Evolutionary conservation across 2,329 filamentous ascomycete genomes (phyloP).

Genomic region (Clarireedia homoeocarpa): DNA sequence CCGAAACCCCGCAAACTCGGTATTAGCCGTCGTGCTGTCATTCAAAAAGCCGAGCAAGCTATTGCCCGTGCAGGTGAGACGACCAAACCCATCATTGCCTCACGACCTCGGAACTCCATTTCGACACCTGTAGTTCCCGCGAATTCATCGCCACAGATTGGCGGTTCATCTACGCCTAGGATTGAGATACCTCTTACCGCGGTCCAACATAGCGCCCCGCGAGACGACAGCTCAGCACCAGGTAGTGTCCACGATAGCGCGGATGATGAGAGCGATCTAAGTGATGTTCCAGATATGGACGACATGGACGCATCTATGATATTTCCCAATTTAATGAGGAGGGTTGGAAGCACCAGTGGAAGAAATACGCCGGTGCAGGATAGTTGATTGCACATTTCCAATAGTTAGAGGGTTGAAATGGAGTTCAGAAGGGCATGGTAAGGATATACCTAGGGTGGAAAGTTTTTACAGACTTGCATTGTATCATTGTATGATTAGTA

Average conservation of each 20-base stretch:
- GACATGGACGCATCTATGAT: slow-evolving; percentile 18
- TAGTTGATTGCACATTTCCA: no score
- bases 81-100: slow-evolving; percentile 30
- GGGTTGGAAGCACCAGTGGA: neutral
- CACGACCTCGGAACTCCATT: slow-evolving; percentile 14
- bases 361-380: neutral
- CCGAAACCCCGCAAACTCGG: slow-evolving; percentile 23
- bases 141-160: slow-evolving; percentile 26
- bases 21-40: slow-evolving; percentile 38
- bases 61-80: slow-evolving; percentile 36
- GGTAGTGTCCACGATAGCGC: slow-evolving; percentile 41
- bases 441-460: no score
- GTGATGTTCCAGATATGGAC: slow-evolving; percentile 36
- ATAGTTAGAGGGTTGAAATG: no score
- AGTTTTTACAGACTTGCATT: no score
- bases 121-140: slow-evolving; percentile 15
- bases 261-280: slow-evolving; percentile 47
- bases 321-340: slow-evolving; percentile 15
- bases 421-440: no score
- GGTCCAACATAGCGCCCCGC: slow-evolving; percentile 22
- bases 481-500: no score
- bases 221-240: slow-evolving; percentile 28
- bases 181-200: slow-evolving; percentile 24
- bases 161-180: slow-evolving; percentile 29
- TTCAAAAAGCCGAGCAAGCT: slow-evolving; percentile 54